Conservation (phyloP, 305 asterid genomes). For the Plantago rigida region DNA sequence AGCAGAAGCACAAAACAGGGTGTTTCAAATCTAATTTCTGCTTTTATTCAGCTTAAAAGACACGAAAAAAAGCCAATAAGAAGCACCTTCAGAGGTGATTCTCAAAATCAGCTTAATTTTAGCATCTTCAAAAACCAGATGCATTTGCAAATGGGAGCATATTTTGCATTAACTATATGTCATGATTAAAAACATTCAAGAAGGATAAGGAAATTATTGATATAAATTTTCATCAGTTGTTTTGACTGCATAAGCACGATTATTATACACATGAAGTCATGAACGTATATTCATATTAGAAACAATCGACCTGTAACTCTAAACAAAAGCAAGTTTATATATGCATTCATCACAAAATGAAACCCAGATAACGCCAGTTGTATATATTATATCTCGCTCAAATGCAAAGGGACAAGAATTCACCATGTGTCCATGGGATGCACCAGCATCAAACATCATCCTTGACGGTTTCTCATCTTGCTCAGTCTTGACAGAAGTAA, state of each 20-base stretch:
- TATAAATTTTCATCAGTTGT: too few relatives aligned
- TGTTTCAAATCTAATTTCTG: too few relatives aligned
- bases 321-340: constrained; percentile 4
- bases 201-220: too few relatives aligned
- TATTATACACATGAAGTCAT: neutral
- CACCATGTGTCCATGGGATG: constrained; percentile 35
- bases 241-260: neutral
- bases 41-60: too few relatives aligned
- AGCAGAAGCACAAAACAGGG: too few relatives aligned
- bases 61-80: too few relatives aligned
- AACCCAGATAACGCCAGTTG: constrained; percentile 32
- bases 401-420: constrained; percentile 24
- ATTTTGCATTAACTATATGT: too few relatives aligned
- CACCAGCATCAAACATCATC: constrained; percentile 30
- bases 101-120: too few relatives aligned
- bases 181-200: too few relatives aligned
- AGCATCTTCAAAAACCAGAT: too few relatives aligned
- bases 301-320: neutral
- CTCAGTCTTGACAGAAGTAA: constrained; percentile 35
- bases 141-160: too few relatives aligned
- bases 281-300: neutral
- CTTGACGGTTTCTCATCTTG: constrained; percentile 40
- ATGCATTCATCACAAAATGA: neutral
- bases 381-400: constrained; percentile 24
- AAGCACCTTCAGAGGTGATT: too few relatives aligned